Evolutionary conservation across 1,284 basidiomycete genomes (phyloP), one percentile per base, ranked within the genome.

Genomic region (Cutaneotrichosporon daszewskae): DNA sequence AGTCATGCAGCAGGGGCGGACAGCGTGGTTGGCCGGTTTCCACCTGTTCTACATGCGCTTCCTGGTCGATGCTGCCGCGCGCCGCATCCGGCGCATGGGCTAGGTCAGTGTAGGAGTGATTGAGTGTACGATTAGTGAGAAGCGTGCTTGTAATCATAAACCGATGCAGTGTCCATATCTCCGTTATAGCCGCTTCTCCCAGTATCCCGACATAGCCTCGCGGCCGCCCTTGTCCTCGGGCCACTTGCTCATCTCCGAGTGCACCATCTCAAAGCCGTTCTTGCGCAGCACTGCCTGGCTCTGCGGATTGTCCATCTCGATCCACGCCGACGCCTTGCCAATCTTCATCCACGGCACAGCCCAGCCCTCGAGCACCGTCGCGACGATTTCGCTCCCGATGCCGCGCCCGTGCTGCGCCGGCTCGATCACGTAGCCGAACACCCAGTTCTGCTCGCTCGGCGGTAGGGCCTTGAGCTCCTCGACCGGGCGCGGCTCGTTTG

Each of bases 171-270:
- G n/a, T n/a, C n/a, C n/a, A n/a, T n/a, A n/a, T n/a, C n/a, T n/a
- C n/a, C n/a, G n/a, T n/a, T n/a, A n/a, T n/a, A n/a, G n/a, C n/a
- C n/a, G n/a, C n/a, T n/a, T n/a, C n/a, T n/a, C n/a, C n/a, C n/a
- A 40, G 12, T 32, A 40, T 29, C 28, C 37, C 7, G 14, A 7
- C 8, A 17, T 9, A 17, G 7, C 5, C 17, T 19, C 29, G 11
- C 51, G 51, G 11, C 55, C 57, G 12, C 53, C 55, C 43, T 59
- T 59, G 16, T 51, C 51, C 41, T 47, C 51, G 3, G 57, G 53
- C 55, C 53, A 57, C 24, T 45, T 26, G 12, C 46, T 43, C 16
- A 27, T 18, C 12, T 43, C 22, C 14, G 39, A 37, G 10, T 31
- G 34, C 19, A 47, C 29, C 10, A 28, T 14, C 22, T 19, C 17